These are phyloP conservation scores for Caulochytrium protostelioides DNA, from an alignment of 371 early-diverging fungal genomes.

Conservation along the genomic window DNA sequence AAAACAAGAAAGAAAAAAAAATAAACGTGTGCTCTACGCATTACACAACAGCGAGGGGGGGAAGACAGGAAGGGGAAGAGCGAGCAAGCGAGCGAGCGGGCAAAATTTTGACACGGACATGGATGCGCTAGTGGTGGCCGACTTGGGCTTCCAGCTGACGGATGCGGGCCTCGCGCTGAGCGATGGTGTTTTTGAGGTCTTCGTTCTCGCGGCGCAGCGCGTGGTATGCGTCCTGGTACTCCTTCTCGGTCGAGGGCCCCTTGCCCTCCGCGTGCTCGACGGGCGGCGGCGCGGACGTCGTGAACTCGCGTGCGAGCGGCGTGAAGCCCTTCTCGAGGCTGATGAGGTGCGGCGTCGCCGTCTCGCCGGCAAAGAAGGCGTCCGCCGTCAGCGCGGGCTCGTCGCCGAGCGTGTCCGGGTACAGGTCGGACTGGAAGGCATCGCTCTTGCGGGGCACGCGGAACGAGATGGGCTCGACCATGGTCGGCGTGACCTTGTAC, in stretches of 20 bases:
- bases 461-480: conserved; percentile 89
- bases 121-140: no score
- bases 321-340: conserved; percentile 60
- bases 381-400: conserved; percentile 68
- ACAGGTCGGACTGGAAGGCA: conserved; percentile 88
- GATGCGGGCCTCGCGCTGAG: conserved; percentile 54
- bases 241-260: conserved; percentile 31
- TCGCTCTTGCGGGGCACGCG: conserved; percentile 91
- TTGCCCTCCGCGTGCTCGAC: conserved; percentile 13
- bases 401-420: conserved; percentile 63
- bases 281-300: conserved; percentile 33
- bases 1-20: no score
- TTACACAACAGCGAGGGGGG: no score
- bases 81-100: no score
- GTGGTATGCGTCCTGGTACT: conserved; percentile 56
- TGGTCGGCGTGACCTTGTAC: conserved; percentile 62
- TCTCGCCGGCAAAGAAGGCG: conserved; percentile 72
- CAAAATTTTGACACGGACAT: no score
- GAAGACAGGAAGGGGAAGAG: no score
- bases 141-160: conserved; percentile 49
- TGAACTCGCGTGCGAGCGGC: conserved; percentile 44
- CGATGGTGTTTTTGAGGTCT: conserved; percentile 49
- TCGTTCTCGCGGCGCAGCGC: conserved; percentile 57
- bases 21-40: no score
- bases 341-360: conserved; percentile 39